Base-by-base conservation (phyloP, 345 rosid species). In the Eucalyptus caleyi region DNA sequence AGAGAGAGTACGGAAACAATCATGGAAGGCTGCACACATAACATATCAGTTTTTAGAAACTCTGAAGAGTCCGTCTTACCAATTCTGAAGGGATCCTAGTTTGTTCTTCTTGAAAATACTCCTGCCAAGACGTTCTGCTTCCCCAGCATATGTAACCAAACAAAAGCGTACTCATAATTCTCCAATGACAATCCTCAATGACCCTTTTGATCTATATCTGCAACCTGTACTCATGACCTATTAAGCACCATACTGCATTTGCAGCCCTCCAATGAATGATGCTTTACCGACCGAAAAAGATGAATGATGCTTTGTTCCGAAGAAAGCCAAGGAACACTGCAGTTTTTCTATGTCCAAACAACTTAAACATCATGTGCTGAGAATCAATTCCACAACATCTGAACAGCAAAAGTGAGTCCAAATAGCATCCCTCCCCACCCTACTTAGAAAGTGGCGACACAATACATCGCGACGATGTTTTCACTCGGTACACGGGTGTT, bases 381-480 rank as follows among this genome's bases (percentile, higher is more conserved):
- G 26, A 34, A 72, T 37, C 15, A 72, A 72, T 72, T 72, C 82
- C 82, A 72, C 82, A 72, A 37, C 82, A 72, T 72, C 82, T 72
- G 45, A 34, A 40, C 82, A 72, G 82, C 45, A 34, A 72, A 72
- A 37, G 2, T 9, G 45, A 3, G 15, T 72, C 26, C 26, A 19
- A 19, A 72, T 11, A 72, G 45, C 45, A 72, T 72, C 82, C 82
- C 8, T 72, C 82, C 81, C 24, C 82, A 72, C 26, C 82, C 26
- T 72, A 72, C 14, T 34, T 72, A 72, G 82, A 10, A 19, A 19
- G 82, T 19, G 82, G 14, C 8, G 11, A 18, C 44, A 19, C 82
- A 1, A 37, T 9, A 18, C 12, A 3, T 3, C 0, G 15, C 82
- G 8, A 72, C 26, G 0, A 34, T 16, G 24, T 18, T 19, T 34